These are phyloP conservation scores for Quillaja saponaria DNA, from an alignment of 306 rosid genomes.

Conservation along the genomic window DNA sequence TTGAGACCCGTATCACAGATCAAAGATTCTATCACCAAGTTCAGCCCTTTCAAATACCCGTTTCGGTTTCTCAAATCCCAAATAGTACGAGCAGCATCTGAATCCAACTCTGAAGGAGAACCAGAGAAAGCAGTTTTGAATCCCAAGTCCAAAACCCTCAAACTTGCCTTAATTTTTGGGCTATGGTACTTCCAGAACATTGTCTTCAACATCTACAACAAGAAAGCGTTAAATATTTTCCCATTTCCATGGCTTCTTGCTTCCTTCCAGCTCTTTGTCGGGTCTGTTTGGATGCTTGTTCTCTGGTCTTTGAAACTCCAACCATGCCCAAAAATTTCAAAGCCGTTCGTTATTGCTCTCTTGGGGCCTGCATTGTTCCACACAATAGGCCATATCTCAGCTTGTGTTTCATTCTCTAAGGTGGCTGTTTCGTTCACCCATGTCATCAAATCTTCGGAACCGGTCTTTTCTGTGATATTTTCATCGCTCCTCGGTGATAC, in stretches of 20 bases:
- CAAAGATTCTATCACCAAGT: conserved; percentile 34
- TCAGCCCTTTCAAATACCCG: conserved; percentile 33
- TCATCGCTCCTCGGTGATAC: conserved; percentile 73
- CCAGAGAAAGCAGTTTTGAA: conserved; percentile 43
- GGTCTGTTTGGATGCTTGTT: conserved; percentile 76
- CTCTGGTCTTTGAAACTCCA: conserved; percentile 86
- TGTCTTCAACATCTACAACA: conserved; percentile 89
- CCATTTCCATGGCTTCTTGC: conserved; percentile 96
- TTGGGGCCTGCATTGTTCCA: conserved; percentile 97
- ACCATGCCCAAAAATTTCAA: conserved; percentile 78
- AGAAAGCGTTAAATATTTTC: conserved; percentile 74
- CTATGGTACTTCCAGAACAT: conserved; percentile 89
- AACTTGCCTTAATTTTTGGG: conserved; percentile 77
- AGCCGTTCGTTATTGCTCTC: conserved; percentile 69
- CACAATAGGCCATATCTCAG: conserved; percentile 94
- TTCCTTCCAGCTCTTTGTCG: conserved; percentile 88
- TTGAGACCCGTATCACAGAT: conserved; percentile 44
- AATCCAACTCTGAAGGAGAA: conserved; percentile 44
- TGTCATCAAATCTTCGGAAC: conserved; percentile 92
- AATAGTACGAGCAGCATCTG: conserved; percentile 49
- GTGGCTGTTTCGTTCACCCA: conserved; percentile 97
- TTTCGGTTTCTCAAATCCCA: conserved; percentile 33
- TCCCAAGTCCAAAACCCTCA: conserved; percentile 44
- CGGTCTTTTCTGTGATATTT: conserved; percentile 80
- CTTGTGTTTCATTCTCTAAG: conserved; percentile 90